Evolutionary conservation across 2,329 filamentous ascomycete genomes (phyloP).

Genomic region (Penicillium sp.): DNA sequence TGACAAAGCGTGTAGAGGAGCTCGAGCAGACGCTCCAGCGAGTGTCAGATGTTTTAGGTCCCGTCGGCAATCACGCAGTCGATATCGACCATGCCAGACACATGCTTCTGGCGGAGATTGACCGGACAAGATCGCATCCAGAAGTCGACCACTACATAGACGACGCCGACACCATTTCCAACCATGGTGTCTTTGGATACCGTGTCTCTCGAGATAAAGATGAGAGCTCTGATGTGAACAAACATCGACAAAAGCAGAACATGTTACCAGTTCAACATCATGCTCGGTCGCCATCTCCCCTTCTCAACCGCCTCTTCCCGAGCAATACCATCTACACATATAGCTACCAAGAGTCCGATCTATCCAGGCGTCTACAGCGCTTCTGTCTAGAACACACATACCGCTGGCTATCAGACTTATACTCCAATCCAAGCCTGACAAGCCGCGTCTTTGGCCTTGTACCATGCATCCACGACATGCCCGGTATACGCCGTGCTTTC

Average conservation of each 20-base stretch:
- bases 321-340: constrained; percentile 45
- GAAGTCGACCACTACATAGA: not conserved
- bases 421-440: constrained; percentile 12
- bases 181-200: constrained; percentile 16
- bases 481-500: constrained; percentile 13
- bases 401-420: constrained; percentile 46
- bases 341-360: constrained; percentile 61
- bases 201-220: constrained; percentile 3
- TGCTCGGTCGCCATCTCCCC: constrained; percentile 16
- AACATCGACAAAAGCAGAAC: not conserved
- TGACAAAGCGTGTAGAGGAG: constrained; percentile 64
- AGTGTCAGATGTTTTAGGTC: constrained; percentile 12
- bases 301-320: constrained; percentile 21
- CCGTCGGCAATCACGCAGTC: not conserved
- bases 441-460: constrained; percentile 25
- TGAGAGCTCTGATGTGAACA: not conserved
- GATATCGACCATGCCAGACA: constrained; percentile 6
- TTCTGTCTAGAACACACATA: constrained; percentile 59
- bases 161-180: not conserved
- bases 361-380: constrained; percentile 67
- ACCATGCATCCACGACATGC: constrained; percentile 23
- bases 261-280: not conserved
- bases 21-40: constrained; percentile 49
- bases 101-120: constrained; percentile 17
- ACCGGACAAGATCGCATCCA: not conserved